These are phyloP conservation scores for Ophiostoma triangulosporum DNA, from an alignment of 2,329 filamentous ascomycete species.

Conservation along the genomic window DNA sequence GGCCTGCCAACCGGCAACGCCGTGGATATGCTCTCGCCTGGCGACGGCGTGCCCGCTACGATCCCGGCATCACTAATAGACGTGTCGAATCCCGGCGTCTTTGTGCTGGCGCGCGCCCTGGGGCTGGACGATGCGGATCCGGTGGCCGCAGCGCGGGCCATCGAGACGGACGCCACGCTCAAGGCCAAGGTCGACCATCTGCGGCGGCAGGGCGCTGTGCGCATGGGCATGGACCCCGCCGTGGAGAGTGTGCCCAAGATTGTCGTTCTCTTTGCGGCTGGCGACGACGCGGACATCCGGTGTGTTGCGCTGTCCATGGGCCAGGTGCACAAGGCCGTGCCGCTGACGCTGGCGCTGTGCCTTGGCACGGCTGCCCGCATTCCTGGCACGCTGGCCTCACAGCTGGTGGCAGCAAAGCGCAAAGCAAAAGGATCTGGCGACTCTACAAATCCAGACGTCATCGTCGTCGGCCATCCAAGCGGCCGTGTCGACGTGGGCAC, in stretches of 20 bases:
- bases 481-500: slow-evolving; percentile 33
- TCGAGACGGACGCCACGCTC: slow-evolving; percentile 22
- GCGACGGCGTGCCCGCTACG: slow-evolving; percentile 14
- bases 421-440: not conserved
- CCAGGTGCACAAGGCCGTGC: slow-evolving; percentile 30
- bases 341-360: slow-evolving; percentile 27
- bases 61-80: slow-evolving; percentile 27
- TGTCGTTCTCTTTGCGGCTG: slow-evolving; percentile 25
- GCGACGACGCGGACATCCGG: slow-evolving; percentile 23
- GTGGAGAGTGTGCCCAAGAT: slow-evolving; percentile 30
- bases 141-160: slow-evolving; percentile 15
- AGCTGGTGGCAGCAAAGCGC: slow-evolving; percentile 15
- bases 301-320: slow-evolving; percentile 34
- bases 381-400: slow-evolving; percentile 28
- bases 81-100: slow-evolving; percentile 29
- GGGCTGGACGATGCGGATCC: slow-evolving; percentile 13
- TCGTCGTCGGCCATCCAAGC: slow-evolving; percentile 31
- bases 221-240: slow-evolving; percentile 27
- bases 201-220: slow-evolving; percentile 22
- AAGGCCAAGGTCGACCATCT: slow-evolving; percentile 24
- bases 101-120: slow-evolving; percentile 23
- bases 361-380: slow-evolving; percentile 27
- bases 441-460: not conserved
- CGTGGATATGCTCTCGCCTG: slow-evolving; percentile 20
- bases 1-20: slow-evolving; percentile 25